Evolutionary conservation across 306 rosid species (phyloP), one percentile per base, ranked within the genome.

Genomic region (Pterocarpus santalinus): DNA sequence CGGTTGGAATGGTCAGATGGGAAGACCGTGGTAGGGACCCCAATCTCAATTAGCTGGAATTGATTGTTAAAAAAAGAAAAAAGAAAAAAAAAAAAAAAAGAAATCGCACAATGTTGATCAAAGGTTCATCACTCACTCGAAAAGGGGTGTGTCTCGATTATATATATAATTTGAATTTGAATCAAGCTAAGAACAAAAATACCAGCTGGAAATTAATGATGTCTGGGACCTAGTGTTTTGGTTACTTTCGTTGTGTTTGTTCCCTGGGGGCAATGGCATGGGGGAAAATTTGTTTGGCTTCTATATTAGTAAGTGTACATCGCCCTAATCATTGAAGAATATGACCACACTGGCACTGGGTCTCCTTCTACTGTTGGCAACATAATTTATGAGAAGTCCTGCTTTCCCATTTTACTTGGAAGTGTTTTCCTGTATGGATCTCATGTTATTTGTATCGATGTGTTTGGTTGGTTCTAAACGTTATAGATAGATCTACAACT

Each of bases 1-100:
- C 86, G 91, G 33, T 57, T 95, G 46, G 95, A 84, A 46, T 95
- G 99, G 99, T 77, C 94, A 2, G 91, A 95, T 65, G 99, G 94
- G 65, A 93, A 93, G 82, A 89, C 81, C 79, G 66, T 80, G 7
- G 99, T 95, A 33, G 97, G 94, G 36, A 86, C 90, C 63, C 95
- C 97, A 0, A 79, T 95, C 9, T 84, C 97, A 0, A 75, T 93
- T 70, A 85, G 61, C 53, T 85, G 85, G 88, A 69, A 1, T 22
- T 71, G 12, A 72, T 33, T 0, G 10, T 7, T 0, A 14, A 28
- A 67, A 43, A 47, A 9, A 11, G 7, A 47, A 10, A 47, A 8
- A 3, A 12, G 7, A 47, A 46, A 46, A 46, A 46, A 46, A 13
- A 9, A 14, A 2, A 3, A 3, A 9, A 3, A 12, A 12, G 1